Evolutionary conservation across 2,329 filamentous ascomycete genomes (phyloP).

Genomic region (Exophiala viscosa): DNA sequence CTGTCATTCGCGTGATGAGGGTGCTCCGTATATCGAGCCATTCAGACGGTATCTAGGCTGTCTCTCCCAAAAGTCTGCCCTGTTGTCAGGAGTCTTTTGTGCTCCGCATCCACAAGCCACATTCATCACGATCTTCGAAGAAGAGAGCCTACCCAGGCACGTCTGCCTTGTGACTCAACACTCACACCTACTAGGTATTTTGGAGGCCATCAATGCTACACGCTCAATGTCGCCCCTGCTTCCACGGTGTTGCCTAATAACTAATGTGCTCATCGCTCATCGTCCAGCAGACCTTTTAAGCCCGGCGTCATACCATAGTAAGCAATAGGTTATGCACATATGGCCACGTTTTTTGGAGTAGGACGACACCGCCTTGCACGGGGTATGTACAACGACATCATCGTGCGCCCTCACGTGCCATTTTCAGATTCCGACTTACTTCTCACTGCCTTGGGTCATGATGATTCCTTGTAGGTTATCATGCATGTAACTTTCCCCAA

Average conservation of each 20-base stretch:
- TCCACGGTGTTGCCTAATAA: too few relatives aligned
- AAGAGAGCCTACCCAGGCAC: not conserved
- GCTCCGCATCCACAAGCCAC: not conserved
- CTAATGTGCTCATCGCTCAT: too few relatives aligned
- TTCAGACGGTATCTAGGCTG: too few relatives aligned
- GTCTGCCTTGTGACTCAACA: not conserved
- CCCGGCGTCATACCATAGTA: not conserved
- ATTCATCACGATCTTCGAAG: not conserved
- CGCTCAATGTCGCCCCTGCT: too few relatives aligned
- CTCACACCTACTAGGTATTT: not conserved
- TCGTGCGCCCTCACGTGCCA: constrained; percentile 16
- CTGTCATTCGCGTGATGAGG: too few relatives aligned
- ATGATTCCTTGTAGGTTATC: too few relatives aligned
- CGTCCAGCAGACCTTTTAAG: too few relatives aligned
- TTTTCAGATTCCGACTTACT: not conserved
- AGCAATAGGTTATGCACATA: not conserved
- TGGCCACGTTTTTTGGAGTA: not conserved
- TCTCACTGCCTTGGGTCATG: not conserved
- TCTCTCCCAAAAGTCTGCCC: not conserved
- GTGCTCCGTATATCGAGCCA: too few relatives aligned
- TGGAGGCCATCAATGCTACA: too few relatives aligned
- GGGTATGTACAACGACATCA: constrained; percentile 11
- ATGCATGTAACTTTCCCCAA: too few relatives aligned
- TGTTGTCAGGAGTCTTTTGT: not conserved
- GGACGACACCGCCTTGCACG: not conserved